Conservation (phyloP, 2,329 filamentous ascomycete species). For the Hymenoscyphus occultus region DNA sequence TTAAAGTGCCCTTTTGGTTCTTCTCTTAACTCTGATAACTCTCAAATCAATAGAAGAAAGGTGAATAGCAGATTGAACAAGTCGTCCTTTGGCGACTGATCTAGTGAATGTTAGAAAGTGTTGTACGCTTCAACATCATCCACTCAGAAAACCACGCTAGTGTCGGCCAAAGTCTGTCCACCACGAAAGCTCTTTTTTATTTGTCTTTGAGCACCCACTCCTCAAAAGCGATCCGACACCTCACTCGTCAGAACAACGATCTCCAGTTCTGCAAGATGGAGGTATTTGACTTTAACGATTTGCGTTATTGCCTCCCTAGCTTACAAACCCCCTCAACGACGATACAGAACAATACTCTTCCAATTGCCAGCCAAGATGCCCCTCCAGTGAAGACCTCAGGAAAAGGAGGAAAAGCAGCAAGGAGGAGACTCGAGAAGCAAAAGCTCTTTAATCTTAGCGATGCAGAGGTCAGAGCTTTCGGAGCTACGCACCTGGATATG, state of each 20-base stretch:
- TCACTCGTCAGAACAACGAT: background rate
- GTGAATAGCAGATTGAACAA: too few species aligned
- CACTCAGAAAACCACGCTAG: too few species aligned
- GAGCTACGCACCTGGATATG: background rate
- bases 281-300: background rate
- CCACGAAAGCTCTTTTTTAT: too few species aligned
- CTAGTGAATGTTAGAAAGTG: too few species aligned
- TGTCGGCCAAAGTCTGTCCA: too few species aligned
- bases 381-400: background rate
- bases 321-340: background rate
- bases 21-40: too few species aligned
- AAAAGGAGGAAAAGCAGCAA: background rate
- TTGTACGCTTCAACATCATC: too few species aligned
- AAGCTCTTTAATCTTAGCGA: too few species aligned
- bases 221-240: background rate
- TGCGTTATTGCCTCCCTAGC: background rate
- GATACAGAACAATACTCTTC: background rate
- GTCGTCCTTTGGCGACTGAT: too few species aligned
- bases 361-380: background rate
- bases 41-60: too few species aligned
- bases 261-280: constrained; percentile 3
- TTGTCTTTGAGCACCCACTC: background rate
- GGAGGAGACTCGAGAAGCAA: too few species aligned
- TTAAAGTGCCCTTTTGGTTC: too few species aligned
- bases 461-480: background rate